These are phyloP conservation scores for Cyberlindnera maclurae DNA, from an alignment of 805 yeast genomes.

Conservation along the genomic window DNA sequence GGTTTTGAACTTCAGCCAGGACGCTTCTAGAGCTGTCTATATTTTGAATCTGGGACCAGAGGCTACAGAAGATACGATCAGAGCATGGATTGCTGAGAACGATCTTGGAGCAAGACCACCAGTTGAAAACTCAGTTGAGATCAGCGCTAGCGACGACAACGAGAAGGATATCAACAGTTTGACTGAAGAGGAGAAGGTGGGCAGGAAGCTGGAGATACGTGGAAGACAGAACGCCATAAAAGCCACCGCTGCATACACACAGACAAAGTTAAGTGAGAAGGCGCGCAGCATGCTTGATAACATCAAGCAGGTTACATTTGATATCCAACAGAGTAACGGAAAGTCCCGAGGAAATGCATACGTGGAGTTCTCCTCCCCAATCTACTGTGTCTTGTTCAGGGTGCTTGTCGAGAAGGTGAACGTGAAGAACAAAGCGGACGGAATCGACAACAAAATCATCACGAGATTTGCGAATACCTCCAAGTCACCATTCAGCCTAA, in stretches of 20 bases:
- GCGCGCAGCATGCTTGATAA: constrained; percentile 4
- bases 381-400: constrained; percentile 12
- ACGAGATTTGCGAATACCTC: constrained; percentile 14
- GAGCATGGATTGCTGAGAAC: constrained; percentile 8
- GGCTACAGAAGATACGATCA: constrained; percentile 12
- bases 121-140: not conserved
- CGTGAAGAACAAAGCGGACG: constrained; percentile 5
- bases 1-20: constrained; percentile 11
- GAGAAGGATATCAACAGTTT: not conserved
- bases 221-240: not conserved
- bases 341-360: constrained; percentile 15
- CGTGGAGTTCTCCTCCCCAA: constrained; percentile 8
- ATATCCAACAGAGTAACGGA: constrained; percentile 14
- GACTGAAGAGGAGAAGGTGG: not conserved
- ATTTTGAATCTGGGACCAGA: constrained; percentile 8
- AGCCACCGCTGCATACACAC: constrained; percentile 2
- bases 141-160: not conserved
- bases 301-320: constrained; percentile 7
- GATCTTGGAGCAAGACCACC: not conserved
- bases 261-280: constrained; percentile 4
- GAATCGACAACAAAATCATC: constrained; percentile 4
- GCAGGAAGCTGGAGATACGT: constrained; percentile 1
- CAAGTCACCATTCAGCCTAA: constrained; percentile 10
- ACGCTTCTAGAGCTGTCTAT: constrained; percentile 11
- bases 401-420: constrained; percentile 12